Percentiles rank a stretch among this genome's conserved stretches.
Conservation (phyloP, 495 filamentous ascomycete species). For the Podospora anserina region DNA sequence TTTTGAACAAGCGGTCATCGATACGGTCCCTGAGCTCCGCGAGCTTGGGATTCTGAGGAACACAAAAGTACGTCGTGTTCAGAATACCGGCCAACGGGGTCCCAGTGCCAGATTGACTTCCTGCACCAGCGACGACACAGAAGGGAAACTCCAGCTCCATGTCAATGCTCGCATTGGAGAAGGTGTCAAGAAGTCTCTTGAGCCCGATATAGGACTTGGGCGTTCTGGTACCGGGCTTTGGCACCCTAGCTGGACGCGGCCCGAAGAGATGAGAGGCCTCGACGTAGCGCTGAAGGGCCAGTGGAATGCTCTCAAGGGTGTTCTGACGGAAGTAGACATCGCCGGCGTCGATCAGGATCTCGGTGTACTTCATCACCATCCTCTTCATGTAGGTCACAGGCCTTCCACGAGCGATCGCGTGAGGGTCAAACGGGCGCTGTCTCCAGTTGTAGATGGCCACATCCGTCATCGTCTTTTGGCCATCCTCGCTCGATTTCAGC, state of each 20-base stretch:
- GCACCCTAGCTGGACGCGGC: neutral
- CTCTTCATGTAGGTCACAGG: slow-evolving; percentile 39
- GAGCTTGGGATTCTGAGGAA: too few species aligned
- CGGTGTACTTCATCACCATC: slow-evolving; percentile 37
- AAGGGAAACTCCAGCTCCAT: too few species aligned
- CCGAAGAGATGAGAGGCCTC: neutral
- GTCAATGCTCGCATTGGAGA: too few species aligned
- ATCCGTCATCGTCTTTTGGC: too few species aligned
- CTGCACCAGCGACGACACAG: too few species aligned
- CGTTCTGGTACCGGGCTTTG: neutral
- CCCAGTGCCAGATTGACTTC: too few species aligned
- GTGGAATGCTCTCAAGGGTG: neutral
- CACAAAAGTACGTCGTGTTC: neutral
- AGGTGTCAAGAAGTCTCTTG: too few species aligned
- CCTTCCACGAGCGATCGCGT: slow-evolving; percentile 20
- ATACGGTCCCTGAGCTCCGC: neutral
- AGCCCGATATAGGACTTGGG: too few species aligned
- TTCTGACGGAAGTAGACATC: slow-evolving; percentile 30
- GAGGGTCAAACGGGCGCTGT: too few species aligned
- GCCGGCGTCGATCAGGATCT: slow-evolving; percentile 35
- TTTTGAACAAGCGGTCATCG: neutral
- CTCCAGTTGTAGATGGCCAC: too few species aligned
- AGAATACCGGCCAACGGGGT: too few species aligned
- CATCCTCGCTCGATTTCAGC: too few species aligned
- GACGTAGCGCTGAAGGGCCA: neutral